Evolutionary conservation across 352 stramenopile species (phyloP), one percentile per base, ranked within the genome.

Genomic region (Pythium coloratum): DNA sequence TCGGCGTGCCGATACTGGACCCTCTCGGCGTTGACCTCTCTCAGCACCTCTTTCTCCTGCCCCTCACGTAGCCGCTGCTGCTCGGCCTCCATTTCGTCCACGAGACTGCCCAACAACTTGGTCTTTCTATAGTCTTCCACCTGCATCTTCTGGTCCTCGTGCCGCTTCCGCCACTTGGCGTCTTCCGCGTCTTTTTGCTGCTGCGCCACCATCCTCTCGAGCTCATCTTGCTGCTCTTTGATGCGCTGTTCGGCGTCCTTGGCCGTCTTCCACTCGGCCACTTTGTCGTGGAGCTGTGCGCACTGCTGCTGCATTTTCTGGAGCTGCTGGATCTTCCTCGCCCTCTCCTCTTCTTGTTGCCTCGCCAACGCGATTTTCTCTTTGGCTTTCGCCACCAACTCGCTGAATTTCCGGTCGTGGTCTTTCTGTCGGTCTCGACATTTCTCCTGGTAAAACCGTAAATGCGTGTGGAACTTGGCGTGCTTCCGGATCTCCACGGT

Each of bases 191-290:
- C 58, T 28, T 69, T 67, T 56, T 69, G 70, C 60, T 90, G 75
- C 40, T 59, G 38, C 30, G 69, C 32, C 4, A 88, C 18, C 9
- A 91, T 33, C 60, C 55, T 42, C 36, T 89, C 79, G 20, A 91
- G 73, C 57, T 88, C 81, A 0, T 68, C 65, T 62, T 91, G 81
- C 56, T 92, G 81, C 26, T 59, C 59, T 57, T 75, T 71, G 32
- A 92, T 90, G 9, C 84, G 76, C 26, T 80, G 76, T 51, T 88
- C 76, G 0, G 81, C 82, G 44, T 89, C 77, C 58, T 88, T 88
- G 1, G 72, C 69, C 0, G 75, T 67, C 32, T 73, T 78, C 80
- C 78, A 92, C 38, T 86, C 68, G 1, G 66, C 64, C 38, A 94
- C 76, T 71, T 76, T 73, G 0, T 61, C 70, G 28, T 86, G 83